Percentiles rank a stretch among this genome's conserved stretches.
Evolutionary conservation across 1,284 basidiomycete species (phyloP).

Genomic region (Tetrapyrgos nigripes): DNA sequence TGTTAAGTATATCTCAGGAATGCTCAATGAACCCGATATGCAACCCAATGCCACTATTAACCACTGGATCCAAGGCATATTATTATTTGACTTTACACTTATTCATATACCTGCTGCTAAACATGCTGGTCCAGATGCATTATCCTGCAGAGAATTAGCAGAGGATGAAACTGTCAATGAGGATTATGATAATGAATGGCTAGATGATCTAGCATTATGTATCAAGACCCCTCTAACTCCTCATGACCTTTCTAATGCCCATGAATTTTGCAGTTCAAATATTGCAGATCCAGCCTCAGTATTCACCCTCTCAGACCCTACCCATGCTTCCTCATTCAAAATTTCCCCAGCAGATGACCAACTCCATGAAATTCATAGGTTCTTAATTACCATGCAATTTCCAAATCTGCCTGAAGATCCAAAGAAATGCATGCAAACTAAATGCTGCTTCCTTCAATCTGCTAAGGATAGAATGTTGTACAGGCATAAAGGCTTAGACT

Average conservation of each 20-base stretch:
- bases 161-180: neutral
- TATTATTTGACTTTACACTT: constrained; percentile 4
- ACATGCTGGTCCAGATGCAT: constrained; percentile 7
- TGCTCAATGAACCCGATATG: constrained; percentile 4
- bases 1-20: constrained; percentile 3
- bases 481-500: constrained; percentile 1
- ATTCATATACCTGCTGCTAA: constrained; percentile 2
- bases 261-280: neutral
- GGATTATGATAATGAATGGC: constrained; percentile 3
- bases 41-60: constrained; percentile 6
- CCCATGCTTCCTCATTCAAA: neutral
- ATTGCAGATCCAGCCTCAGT: neutral
- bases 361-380: constrained; percentile 15
- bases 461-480: constrained; percentile 4
- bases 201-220: neutral
- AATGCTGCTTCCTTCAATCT: constrained; percentile 19
- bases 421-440: constrained; percentile 3
- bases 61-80: constrained; percentile 3
- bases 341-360: neutral
- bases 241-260: neutral
- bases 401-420: constrained; percentile 10
- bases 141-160: constrained; percentile 4
- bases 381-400: constrained; percentile 19
- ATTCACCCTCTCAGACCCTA: neutral
- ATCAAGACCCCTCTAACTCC: neutral